These are phyloP conservation scores for Exophiala xenobiotica DNA, from an alignment of 2,329 filamentous ascomycete species.

Conservation along the genomic window DNA sequence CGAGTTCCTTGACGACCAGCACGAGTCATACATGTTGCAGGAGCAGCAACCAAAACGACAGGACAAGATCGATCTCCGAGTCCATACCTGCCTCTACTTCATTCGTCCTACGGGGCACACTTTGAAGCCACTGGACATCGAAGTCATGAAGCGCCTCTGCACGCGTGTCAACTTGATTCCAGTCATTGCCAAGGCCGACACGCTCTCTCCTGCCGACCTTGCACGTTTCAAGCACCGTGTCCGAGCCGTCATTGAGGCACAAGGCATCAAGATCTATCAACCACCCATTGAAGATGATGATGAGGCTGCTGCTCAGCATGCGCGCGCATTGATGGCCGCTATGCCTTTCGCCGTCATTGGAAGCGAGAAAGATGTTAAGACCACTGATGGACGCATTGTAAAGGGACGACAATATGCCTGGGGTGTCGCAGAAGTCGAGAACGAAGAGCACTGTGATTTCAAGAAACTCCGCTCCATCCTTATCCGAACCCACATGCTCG, in stretches of 20 bases:
- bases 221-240: conserved; percentile 95
- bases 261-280: conserved; percentile 99
- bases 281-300: conserved; percentile 98
- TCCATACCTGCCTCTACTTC: conserved; percentile 98
- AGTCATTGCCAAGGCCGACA: conserved; percentile 98
- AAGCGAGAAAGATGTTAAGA: conserved; percentile 99
- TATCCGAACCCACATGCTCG: conserved; percentile 99
- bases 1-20: conserved; percentile 99
- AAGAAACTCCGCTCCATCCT: conserved; percentile 99
- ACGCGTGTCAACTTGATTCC: conserved; percentile 98
- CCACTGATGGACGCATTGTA: conserved; percentile 89
- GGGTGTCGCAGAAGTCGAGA: conserved; percentile 99
- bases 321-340: conserved; percentile 87
- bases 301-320: conserved; percentile 91
- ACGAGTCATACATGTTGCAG: conserved; percentile 99
- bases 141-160: conserved; percentile 99
- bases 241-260: conserved; percentile 90
- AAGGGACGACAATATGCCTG: conserved; percentile 99
- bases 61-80: conserved; percentile 99
- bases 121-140: conserved; percentile 96
- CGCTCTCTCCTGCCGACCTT: conserved; percentile 87
- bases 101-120: conserved; percentile 98
- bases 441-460: conserved; percentile 99
- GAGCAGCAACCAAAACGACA: conserved; percentile 97
- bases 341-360: conserved; percentile 99